Percentiles rank a stretch among this genome's conserved stretches.
These are phyloP conservation scores for Geotrichum carabidarum DNA, from an alignment of 1,139 yeast species.

Conservation along the genomic window DNA sequence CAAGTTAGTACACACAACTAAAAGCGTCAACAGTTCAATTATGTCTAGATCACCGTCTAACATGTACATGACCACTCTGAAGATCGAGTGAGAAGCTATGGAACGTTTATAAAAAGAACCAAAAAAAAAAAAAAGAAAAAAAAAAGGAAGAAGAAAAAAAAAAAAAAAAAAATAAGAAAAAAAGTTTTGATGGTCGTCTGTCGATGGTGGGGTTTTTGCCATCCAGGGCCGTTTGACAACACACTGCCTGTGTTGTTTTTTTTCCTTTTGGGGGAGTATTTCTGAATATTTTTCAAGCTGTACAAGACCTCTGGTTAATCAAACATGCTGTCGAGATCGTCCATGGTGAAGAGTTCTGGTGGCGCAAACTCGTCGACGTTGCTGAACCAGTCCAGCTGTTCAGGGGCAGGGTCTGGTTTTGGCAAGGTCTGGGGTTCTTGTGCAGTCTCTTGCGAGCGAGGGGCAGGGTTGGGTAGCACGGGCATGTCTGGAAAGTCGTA, in stretches of 20 bases:
- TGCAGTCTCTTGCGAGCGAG: constrained; percentile 16
- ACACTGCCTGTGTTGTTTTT: neutral
- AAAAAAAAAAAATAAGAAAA: neutral
- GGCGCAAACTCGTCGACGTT: constrained; percentile 20
- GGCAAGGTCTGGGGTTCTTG: constrained; percentile 9
- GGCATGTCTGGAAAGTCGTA: constrained; percentile 25
- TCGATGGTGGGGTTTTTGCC: neutral
- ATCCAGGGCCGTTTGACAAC: neutral
- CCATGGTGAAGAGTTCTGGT: constrained; percentile 25
- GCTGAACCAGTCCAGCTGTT: constrained; percentile 16
- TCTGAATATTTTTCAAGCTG: no score
- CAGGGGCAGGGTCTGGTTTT: constrained; percentile 22
- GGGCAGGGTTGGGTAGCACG: constrained; percentile 1
- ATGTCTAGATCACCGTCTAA: no score
- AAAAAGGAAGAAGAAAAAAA: neutral
- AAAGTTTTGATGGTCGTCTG: neutral
- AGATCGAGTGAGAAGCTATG: neutral
- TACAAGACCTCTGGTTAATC: neutral
- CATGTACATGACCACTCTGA: no score
- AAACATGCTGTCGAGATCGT: constrained; percentile 25
- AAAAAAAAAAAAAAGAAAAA: neutral
- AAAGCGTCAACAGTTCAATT: no score
- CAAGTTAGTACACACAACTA: no score
- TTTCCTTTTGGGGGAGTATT: neutral
- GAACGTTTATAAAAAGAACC: neutral